Evolutionary conservation across 345 rosid species (phyloP), one percentile per base, ranked within the genome.

Genomic region (Combretum micranthum): DNA sequence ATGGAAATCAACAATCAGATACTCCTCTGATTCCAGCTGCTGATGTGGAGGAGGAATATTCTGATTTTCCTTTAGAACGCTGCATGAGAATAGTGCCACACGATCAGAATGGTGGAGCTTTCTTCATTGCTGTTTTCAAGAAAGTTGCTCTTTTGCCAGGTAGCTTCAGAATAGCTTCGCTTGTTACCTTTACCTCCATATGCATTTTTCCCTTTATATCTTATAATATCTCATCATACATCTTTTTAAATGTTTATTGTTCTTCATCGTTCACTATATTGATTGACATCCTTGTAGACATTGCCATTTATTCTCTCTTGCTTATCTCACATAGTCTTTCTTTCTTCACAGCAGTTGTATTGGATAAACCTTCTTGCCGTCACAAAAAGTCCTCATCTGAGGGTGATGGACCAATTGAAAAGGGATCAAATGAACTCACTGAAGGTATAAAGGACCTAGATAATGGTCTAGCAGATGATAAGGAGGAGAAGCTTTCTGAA

Each of bases 21-120:
- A 67, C 68, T 57, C 63, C 49, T 59, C 32, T 58, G 49, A 47
- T 55, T 69, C 64, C 64, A 12, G 54, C 56, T 21, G 77, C 77
- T 43, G 74, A 72, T 42, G 62, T 63, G 59, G 79, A 66, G 25
- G 83, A 69, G 66, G 94, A 87, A 72, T 74, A 79, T 62, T 87
- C 79, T 60, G 78, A 74, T 75, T 88, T 87, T 48, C 92, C 92
- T 13, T 80, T 93, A 49, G 92, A 87, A 60, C 76, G 73, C 20
- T 93, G 99, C 85, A 66, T 87, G 81, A 89, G 97, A 79, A 82
- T 93, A 72, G 58, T 85, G 54, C 96, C 99, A 70, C 95, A 87
- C 74, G 96, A 93, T 83, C 99, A 93, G 75, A 93, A 89, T 74
- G 75, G 84, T 12, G 99, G 96, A 59, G 92, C 96, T 47, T 93